phyloP scores from a whole-genome alignment of 2,329 filamentous ascomycete genomes.

The Leptoxyphium fumago region DNA sequence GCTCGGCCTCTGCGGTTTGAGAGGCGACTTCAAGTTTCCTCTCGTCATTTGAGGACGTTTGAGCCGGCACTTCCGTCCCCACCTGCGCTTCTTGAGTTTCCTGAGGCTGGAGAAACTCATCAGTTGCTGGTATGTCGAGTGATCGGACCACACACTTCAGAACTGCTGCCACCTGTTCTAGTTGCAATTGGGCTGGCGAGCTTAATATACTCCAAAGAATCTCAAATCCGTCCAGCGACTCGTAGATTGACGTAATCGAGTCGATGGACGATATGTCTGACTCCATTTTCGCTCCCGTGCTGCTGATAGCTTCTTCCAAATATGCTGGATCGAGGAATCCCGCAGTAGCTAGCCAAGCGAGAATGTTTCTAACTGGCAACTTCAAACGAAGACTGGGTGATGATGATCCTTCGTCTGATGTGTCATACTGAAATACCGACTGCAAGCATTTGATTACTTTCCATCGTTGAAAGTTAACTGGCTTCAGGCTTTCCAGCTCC shows the following conservation, averaged over 20 bases:
- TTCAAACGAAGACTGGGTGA: neutral
- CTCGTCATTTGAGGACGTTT: conserved; percentile 9
- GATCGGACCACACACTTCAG: conserved; percentile 55
- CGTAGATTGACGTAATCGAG: neutral
- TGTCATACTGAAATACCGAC: neutral
- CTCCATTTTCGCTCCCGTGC: neutral
- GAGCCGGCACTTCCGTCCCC: conserved; percentile 34
- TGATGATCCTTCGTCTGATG: neutral
- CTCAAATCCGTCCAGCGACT: neutral
- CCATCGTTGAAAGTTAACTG: neutral
- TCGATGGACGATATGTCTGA: neutral
- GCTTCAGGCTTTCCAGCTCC: neutral
- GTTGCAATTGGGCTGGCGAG: neutral
- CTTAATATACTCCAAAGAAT: neutral
- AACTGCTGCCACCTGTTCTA: conserved; percentile 46
- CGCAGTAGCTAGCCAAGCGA: neutral
- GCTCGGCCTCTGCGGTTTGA: conserved; percentile 34
- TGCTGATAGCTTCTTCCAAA: neutral
- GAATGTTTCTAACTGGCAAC: neutral
- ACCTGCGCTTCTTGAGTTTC: conserved; percentile 29
- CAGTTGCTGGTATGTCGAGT: conserved; percentile 34
- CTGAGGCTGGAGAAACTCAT: conserved; percentile 4
- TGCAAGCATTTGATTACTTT: neutral
- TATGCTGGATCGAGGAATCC: neutral
- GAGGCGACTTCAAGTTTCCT: conserved; percentile 23